These are phyloP conservation scores for Metarhizium humberi DNA, from an alignment of 2,329 filamentous ascomycete genomes.

Conservation along the genomic window DNA sequence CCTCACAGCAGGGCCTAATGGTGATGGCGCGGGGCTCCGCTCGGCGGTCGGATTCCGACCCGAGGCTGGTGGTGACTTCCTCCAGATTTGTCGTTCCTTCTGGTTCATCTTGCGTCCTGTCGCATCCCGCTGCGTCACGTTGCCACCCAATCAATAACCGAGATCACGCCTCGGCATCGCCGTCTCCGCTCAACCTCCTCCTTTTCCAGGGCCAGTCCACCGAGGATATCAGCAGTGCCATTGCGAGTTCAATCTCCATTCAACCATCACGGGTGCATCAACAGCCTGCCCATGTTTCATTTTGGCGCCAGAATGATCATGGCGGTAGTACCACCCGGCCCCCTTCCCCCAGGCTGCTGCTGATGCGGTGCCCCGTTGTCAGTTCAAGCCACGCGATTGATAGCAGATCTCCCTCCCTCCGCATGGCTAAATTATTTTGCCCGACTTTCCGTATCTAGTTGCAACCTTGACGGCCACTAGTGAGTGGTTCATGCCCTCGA, in stretches of 20 bases:
- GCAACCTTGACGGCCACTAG: neutral
- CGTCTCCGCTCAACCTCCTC: neutral
- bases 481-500: neutral
- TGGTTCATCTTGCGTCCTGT: neutral
- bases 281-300: neutral
- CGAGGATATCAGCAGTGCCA: neutral
- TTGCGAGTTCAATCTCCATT: too few species aligned
- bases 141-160: neutral
- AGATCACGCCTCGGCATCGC: slow-evolving; percentile 3
- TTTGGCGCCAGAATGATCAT: neutral
- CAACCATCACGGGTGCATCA: neutral
- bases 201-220: neutral
- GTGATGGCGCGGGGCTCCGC: slow-evolving; percentile 3
- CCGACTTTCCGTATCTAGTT: neutral
- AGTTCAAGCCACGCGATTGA: neutral
- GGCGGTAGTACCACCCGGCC: neutral
- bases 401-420: neutral
- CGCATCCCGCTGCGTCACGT: too few species aligned
- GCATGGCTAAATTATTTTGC: neutral
- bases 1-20: too few species aligned
- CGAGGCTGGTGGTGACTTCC: neutral
- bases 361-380: neutral
- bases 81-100: neutral
- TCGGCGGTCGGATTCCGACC: slow-evolving; percentile 5
- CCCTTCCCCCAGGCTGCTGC: neutral